Percentiles rank a stretch among this genome's conserved stretches.
These are phyloP conservation scores for Nicotiana tabacum DNA, from an alignment of 257 asterid genomes.

Conservation along the genomic window DNA sequence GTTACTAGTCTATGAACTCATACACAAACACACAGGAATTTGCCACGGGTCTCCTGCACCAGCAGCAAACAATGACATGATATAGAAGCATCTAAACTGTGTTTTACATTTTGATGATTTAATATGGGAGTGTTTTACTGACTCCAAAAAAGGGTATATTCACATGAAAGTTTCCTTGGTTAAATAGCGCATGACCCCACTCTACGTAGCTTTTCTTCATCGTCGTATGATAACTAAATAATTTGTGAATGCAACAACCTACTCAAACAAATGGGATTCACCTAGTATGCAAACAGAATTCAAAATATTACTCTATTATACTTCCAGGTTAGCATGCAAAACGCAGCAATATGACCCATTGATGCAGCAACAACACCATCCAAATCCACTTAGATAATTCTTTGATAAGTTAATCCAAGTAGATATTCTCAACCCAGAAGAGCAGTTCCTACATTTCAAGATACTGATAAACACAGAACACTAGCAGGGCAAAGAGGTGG, in stretches of 20 bases:
- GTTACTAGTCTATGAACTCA: background rate
- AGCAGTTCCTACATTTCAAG: background rate
- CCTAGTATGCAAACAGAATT: background rate
- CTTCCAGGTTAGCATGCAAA: background rate
- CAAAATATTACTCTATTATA: background rate
- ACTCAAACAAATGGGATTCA: background rate
- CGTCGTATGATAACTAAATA: background rate
- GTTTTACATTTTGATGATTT: background rate
- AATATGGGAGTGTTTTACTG: background rate
- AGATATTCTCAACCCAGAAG: background rate
- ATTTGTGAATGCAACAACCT: background rate
- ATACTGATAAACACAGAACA: background rate
- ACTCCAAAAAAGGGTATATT: background rate
- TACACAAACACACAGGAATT: background rate
- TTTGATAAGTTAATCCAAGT: background rate
- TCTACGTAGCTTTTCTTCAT: background rate
- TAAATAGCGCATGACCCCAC: background rate
- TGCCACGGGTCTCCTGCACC: background rate
- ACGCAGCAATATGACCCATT: background rate
- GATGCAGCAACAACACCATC: background rate
- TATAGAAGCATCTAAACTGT: background rate
- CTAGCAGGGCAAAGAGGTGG: background rate
- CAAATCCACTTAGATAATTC: background rate
- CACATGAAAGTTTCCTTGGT: background rate
- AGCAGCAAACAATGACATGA: background rate